Percentiles rank a stretch among this genome's conserved stretches.
Evolutionary conservation across 164 flowering plant species (phyloP).

Genomic region (Annona cherimola): DNA sequence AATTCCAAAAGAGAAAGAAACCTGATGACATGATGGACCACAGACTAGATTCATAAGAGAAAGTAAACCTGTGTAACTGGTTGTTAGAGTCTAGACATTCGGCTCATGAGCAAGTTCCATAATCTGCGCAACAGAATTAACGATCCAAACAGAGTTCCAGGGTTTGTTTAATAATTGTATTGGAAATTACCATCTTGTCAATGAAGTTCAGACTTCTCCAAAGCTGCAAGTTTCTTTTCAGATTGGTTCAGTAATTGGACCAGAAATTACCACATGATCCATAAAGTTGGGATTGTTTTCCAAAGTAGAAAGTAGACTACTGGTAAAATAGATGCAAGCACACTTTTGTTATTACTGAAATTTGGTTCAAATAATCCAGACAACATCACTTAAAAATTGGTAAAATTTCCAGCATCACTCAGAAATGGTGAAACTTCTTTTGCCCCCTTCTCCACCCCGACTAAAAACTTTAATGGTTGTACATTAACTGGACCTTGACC

Average conservation of each 20-base stretch:
- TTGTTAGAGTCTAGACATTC: neutral
- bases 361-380: neutral
- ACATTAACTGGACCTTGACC: too few relatives aligned
- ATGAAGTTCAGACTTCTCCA: too few relatives aligned
- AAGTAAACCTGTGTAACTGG: neutral
- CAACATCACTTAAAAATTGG: neutral
- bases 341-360: too few relatives aligned
- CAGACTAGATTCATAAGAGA: neutral
- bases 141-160: neutral
- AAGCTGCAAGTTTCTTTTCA: too few relatives aligned
- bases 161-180: neutral
- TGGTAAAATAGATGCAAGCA: too few relatives aligned
- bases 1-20: neutral
- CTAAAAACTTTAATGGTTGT: neutral
- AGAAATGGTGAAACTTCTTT: too few relatives aligned
- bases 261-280: neutral
- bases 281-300: neutral
- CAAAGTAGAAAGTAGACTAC: neutral
- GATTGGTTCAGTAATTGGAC: too few relatives aligned
- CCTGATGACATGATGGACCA: neutral
- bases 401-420: neutral
- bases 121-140: neutral
- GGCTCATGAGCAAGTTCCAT: neutral
- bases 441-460: neutral
- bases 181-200: too few relatives aligned